Evolutionary conservation across 768 basidiomycete genomes (phyloP).

Genomic region (Galerina sulciceps): DNA sequence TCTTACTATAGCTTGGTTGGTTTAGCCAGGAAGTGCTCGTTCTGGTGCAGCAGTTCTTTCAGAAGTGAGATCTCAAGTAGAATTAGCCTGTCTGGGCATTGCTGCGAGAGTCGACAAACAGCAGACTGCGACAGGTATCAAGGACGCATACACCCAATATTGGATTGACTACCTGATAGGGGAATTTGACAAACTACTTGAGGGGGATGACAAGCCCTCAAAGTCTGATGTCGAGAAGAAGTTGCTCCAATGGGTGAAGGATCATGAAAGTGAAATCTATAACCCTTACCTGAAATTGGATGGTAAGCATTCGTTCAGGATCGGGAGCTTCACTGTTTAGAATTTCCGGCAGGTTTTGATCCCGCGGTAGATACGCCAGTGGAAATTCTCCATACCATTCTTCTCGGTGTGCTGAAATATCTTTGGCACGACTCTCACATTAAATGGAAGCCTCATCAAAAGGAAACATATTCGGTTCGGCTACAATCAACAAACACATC

Average conservation of each 20-base stretch:
- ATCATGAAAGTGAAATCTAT: constrained; percentile 24
- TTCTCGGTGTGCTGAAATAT: constrained; percentile 48
- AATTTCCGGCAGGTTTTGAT: constrained; percentile 29
- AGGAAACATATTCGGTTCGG: constrained; percentile 29
- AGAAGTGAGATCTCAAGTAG: constrained; percentile 33
- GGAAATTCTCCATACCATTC: constrained; percentile 48
- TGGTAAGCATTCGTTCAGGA: constrained; percentile 20
- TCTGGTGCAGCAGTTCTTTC: constrained; percentile 21
- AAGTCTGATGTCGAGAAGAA: constrained; percentile 25
- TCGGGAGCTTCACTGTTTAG: too few relatives aligned
- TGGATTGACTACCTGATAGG: constrained; percentile 40
- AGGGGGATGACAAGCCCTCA: too few relatives aligned
- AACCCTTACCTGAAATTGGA: constrained; percentile 34
- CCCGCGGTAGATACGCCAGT: constrained; percentile 37
- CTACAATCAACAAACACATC: constrained; percentile 34
- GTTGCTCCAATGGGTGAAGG: constrained; percentile 30
- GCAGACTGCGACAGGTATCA: constrained; percentile 39
- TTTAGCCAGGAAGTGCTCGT: constrained; percentile 27
- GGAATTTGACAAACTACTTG: too few relatives aligned
- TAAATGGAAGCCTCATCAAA: constrained; percentile 29
- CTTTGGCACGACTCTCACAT: constrained; percentile 39
- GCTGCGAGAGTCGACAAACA: constrained; percentile 24
- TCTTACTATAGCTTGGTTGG: background rate
- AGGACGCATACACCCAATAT: constrained; percentile 40
- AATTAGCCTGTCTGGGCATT: constrained; percentile 34